Evolutionary conservation across 1,284 basidiomycete genomes (phyloP).

Genomic region (Mycosarcoma mackinlayi): DNA sequence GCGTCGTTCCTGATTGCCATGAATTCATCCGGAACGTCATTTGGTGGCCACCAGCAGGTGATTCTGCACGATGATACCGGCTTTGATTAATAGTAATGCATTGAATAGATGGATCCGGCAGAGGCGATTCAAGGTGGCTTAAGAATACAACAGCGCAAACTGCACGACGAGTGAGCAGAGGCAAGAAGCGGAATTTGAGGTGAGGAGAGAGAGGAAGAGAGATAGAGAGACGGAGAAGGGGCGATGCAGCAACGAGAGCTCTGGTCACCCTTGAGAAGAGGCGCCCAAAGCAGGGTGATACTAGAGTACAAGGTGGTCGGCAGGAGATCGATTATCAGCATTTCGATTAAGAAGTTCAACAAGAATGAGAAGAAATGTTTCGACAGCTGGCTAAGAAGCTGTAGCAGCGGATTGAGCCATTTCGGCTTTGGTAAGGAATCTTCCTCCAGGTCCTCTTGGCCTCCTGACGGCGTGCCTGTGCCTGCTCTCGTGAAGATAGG

Average conservation of each 20-base stretch:
- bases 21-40: too few relatives aligned
- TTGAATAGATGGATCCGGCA: neutral
- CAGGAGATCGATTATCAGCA: too few relatives aligned
- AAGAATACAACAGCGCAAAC: constrained; percentile 37
- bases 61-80: neutral
- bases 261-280: neutral
- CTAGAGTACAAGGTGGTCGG: neutral
- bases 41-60: too few relatives aligned
- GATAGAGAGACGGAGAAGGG: neutral
- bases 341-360: too few relatives aligned
- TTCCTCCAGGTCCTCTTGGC: constrained; percentile 92
- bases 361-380: neutral
- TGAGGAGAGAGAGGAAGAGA: neutral
- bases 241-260: neutral
- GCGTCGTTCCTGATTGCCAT: too few relatives aligned
- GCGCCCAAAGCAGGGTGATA: neutral
- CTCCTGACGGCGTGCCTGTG: constrained; percentile 98
- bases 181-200: constrained; percentile 20
- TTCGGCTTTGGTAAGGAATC: constrained; percentile 76
- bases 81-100: neutral
- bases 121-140: neutral
- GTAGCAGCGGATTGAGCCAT: constrained; percentile 32
- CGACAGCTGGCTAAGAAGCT: constrained; percentile 1
- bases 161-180: constrained; percentile 3
- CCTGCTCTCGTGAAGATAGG: constrained; percentile 94